Evolutionary conservation across 139 green algal species (phyloP), one percentile per base, ranked within the genome.

Genomic region (Limnomonas spitsbergensis): DNA sequence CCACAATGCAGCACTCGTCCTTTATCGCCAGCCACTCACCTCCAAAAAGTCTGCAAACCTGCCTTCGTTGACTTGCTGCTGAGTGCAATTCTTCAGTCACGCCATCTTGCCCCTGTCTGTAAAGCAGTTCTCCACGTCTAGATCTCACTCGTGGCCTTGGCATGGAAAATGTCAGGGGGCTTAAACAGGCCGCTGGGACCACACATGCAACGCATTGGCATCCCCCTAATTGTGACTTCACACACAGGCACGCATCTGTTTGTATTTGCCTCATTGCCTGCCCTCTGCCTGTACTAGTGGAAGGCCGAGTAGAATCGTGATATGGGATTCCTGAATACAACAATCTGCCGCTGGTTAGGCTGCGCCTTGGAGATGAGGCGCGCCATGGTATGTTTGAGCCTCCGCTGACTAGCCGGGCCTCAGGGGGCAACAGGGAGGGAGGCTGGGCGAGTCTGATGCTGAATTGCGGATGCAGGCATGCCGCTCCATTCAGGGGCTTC

Each of bases 31-130:
- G 14, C 14, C 20, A 14, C 47, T 61, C 14, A 61, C 47, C 47
- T 61, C 47, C 20, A 61, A n/a, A 73, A 89, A 87, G 53, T 86
- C 79, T 0, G 34, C 39, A 53, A 88, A 90, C 86, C 88, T 90
- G 77, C 86, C 87, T 73, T 91, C 89, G n/a, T 89, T 66, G 27
- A 91, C 82, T 81, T 91, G 87, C 76, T 91, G 87, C 24, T 82
- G 87, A 54, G 80, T 32, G 77, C 86, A 91, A 27, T 76, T 71
- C n/a, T 78, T 71, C 36, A 91, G 69, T 71, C 84, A 91, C 0
- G 40, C 35, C 1, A 40, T 26, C 32, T 39, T n/a, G 31, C 73
- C 53, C 1, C 78, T 56, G 7, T 56, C 37, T n/a, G 71, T 68
- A 54, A 79, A 70, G 31, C 85, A 90, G 0, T 66, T 31, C 3